Conservation (phyloP, 2,329 filamentous ascomycete genomes). For the Zymoseptoria ardabiliae region DNA sequence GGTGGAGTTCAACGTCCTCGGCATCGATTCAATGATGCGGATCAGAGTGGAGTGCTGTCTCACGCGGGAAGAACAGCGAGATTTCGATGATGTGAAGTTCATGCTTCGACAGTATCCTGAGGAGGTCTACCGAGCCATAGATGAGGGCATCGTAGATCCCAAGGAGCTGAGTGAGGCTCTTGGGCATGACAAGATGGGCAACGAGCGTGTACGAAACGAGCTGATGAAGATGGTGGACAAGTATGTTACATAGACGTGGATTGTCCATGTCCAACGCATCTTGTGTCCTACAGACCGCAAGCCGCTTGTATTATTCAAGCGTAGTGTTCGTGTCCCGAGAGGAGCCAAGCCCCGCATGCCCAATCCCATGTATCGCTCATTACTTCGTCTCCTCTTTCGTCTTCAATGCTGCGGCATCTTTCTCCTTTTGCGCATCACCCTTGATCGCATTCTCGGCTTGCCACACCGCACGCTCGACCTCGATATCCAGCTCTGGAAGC, state of each 20-base stretch:
- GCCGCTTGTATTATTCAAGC: neutral
- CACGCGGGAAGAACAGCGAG: slow-evolving; percentile 2
- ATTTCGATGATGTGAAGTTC: slow-evolving; percentile 5
- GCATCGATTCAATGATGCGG: slow-evolving; percentile 3
- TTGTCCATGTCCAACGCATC: neutral
- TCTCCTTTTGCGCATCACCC: neutral
- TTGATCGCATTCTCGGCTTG: slow-evolving; percentile 43
- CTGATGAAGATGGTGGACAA: neutral
- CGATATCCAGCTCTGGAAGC: slow-evolving; percentile 46
- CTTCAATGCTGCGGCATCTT: neutral
- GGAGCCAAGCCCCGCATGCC: neutral
- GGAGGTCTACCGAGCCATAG: neutral
- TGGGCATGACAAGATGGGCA: neutral
- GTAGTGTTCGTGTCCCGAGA: neutral
- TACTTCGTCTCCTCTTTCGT: neutral
- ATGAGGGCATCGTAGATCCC: neutral
- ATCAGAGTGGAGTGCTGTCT: slow-evolving; percentile 8
- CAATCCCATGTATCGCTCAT: neutral
- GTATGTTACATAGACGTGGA: neutral
- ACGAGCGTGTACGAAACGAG: neutral
- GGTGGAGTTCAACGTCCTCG: slow-evolving; percentile 5
- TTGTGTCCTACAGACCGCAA: neutral
- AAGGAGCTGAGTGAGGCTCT: neutral
- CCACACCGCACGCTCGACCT: slow-evolving; percentile 47
- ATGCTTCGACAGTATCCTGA: neutral